Evolutionary conservation across 2,329 filamentous ascomycete genomes (phyloP).

Genomic region (Fusarium pseudoanthophilum): DNA sequence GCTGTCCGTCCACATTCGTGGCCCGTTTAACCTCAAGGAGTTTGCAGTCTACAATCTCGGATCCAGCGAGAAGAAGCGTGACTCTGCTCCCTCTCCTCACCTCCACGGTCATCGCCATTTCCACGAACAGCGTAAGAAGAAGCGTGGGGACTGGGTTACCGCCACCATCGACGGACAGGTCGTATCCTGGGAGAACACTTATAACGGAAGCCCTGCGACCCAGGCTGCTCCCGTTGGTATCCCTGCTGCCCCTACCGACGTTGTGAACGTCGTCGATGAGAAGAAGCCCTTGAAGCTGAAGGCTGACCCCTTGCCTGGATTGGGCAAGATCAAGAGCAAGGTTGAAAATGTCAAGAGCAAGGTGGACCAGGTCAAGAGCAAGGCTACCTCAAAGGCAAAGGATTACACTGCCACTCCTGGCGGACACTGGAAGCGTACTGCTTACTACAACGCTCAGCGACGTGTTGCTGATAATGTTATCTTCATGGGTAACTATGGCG

Average conservation of each 20-base stretch:
- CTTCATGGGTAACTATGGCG: conserved; percentile 62
- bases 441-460: conserved; percentile 58
- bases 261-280: neutral
- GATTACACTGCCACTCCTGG: conserved; percentile 24
- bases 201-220: conserved; percentile 48
- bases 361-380: conserved; percentile 24
- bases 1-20: conserved; percentile 79
- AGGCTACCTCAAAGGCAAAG: conserved; percentile 11
- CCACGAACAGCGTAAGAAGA: conserved; percentile 58
- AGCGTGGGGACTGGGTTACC: conserved; percentile 60
- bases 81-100: conserved; percentile 40
- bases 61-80: conserved; percentile 45
- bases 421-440: conserved; percentile 55
- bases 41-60: conserved; percentile 75
- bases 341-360: conserved; percentile 23
- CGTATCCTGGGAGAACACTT: conserved; percentile 69
- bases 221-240: conserved; percentile 28
- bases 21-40: conserved; percentile 73
- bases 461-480: conserved; percentile 56
- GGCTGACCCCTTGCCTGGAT: conserved; percentile 11
- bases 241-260: conserved; percentile 10
- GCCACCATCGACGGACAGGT: conserved; percentile 69
- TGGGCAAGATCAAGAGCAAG: conserved; percentile 27
- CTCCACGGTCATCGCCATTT: conserved; percentile 60
- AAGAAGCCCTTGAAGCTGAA: conserved; percentile 9